Evolutionary conservation across 805 yeast species (phyloP).

Genomic region (Zygotorulaspora danielsina): DNA sequence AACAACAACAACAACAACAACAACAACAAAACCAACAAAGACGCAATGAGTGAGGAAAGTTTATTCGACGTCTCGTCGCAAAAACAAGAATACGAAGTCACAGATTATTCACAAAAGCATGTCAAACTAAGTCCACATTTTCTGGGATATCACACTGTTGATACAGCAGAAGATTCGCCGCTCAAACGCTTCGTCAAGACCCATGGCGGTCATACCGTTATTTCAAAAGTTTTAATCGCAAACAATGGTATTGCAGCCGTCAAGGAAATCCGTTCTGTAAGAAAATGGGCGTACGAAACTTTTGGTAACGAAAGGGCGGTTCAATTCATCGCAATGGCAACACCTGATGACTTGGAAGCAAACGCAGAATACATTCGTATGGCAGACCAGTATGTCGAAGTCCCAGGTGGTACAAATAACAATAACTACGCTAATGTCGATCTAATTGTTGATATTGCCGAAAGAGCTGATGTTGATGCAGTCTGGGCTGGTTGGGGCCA

Average conservation of each 20-base stretch:
- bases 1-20: constrained; percentile 2
- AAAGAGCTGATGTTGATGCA: constrained; percentile 93
- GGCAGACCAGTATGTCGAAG: constrained; percentile 98
- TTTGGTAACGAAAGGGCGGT: constrained; percentile 93
- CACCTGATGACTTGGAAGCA: constrained; percentile 97
- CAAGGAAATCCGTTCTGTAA: constrained; percentile 91
- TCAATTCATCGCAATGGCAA: constrained; percentile 96
- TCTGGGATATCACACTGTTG: constrained; percentile 75
- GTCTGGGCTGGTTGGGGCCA: constrained; percentile 99
- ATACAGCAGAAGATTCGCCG: constrained; percentile 67
- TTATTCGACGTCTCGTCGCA: constrained; percentile 37
- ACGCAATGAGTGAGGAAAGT: constrained; percentile 40
- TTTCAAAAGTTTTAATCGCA: constrained; percentile 83
- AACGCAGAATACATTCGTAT: constrained; percentile 97
- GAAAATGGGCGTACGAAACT: constrained; percentile 99
- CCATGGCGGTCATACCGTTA: constrained; percentile 93
- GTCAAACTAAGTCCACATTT: constrained; percentile 62
- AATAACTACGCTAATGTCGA: constrained; percentile 98
- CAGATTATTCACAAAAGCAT: constrained; percentile 36
- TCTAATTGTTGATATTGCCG: constrained; percentile 93
- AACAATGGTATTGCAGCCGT: constrained; percentile 99
- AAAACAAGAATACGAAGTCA: constrained; percentile 18
- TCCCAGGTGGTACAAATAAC: constrained; percentile 98
- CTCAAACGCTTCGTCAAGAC: constrained; percentile 80
- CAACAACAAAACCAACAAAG: constrained; percentile 3